Base-by-base conservation (phyloP, 768 basidiomycete species). In the Hydnomerulius pinastri region DNA sequence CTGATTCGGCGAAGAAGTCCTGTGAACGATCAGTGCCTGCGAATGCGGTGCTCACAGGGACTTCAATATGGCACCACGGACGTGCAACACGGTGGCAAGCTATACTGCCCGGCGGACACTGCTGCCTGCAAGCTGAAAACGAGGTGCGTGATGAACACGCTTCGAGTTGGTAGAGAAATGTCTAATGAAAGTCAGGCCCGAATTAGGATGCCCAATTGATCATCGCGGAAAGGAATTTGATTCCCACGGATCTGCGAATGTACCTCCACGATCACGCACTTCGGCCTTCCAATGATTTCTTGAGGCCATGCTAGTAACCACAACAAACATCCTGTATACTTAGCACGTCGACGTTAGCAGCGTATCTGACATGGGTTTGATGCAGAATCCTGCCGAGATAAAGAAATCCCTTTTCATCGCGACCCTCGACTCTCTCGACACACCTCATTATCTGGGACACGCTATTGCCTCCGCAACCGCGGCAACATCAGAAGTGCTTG, bases 391-490 rank as follows among this genome's bases (percentile, higher is more conserved):
- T 23, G 21, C 17, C 37, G 21, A 29, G 25, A 20, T 25, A 17
- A 38, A 37, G 49, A 50, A 35, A 23, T 66, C 73, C 1, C 70
- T 86, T 36, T 70, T 87, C 50, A 71, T 87, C 54, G 82, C 82
- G 32, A 78, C 78, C 10, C 58, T 86, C 46, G 74, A 76, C 15
- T 68, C 64, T 40, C 73, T 86, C 59, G 68, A 74, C 29, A 60
- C 72, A 0, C 86, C 87, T 10, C 73, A 75, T 61, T 80, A 81
- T 56, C 79, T 90, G 38, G 73, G 75, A 1, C 67, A 79, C 6
- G 72, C 77, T 49, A 82, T 90, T 51, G 62, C 74, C 12, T 63
- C 72, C 12, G 85, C 85, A 10, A 30, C 48, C 13, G 56, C 70
- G 6, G 70, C 68, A 37, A 78, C 85, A 1, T 66, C 70, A 6